These are phyloP conservation scores for Phytophthora sojae DNA, from an alignment of 352 stramenopile genomes.

Conservation along the genomic window DNA sequence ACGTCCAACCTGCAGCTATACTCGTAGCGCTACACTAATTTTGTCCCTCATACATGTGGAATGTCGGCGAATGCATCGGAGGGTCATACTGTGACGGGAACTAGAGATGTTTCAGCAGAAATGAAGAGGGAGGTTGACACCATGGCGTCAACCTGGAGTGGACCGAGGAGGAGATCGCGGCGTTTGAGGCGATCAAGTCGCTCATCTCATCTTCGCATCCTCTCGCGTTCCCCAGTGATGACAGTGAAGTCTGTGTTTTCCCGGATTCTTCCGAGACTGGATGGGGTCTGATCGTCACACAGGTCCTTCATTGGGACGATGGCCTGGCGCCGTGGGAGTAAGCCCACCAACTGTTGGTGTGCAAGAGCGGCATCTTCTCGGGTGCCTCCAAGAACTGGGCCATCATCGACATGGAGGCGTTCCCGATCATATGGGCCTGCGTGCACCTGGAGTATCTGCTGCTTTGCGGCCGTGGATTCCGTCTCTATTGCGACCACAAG, in stretches of 20 bases:
- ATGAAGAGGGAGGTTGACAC: not conserved
- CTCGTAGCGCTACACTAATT: too few relatives aligned
- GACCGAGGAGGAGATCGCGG: not conserved
- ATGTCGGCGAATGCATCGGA: too few relatives aligned
- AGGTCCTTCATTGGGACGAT: not conserved
- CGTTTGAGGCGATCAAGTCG: not conserved
- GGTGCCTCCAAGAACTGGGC: not conserved
- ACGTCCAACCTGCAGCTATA: too few relatives aligned
- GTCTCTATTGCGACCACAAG: not conserved
- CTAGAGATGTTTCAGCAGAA: not conserved
- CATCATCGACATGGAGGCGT: not conserved
- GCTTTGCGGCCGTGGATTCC: not conserved
- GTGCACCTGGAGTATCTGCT: not conserved
- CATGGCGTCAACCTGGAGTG: not conserved
- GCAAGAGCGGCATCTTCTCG: not conserved
- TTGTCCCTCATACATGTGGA: too few relatives aligned
- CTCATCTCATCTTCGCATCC: not conserved
- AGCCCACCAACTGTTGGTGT: not conserved
- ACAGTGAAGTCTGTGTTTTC: not conserved
- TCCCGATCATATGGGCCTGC: not conserved
- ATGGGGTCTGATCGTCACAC: conserved; percentile 2
- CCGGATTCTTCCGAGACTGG: not conserved
- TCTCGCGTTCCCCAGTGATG: not conserved
- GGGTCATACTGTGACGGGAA: too few relatives aligned
- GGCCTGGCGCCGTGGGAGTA: not conserved